These are phyloP conservation scores for Dioscorea zingiberensis DNA, from an alignment of 106 monocot genomes.

Conservation along the genomic window DNA sequence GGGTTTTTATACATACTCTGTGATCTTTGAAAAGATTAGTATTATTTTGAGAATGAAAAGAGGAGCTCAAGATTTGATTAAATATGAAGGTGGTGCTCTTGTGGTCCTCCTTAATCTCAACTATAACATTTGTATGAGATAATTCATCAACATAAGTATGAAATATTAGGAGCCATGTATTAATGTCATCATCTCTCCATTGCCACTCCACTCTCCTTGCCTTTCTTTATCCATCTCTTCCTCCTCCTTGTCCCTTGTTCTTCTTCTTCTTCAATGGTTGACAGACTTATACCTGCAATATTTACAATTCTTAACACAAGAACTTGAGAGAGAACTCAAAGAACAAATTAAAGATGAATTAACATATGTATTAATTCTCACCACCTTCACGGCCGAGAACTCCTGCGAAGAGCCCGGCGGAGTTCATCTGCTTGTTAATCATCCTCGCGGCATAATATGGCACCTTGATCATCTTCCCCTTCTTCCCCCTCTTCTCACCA, in stretches of 20 bases:
- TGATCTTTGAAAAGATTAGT: too few relatives aligned
- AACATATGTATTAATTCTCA: background rate
- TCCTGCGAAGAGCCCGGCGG: slow-evolving; percentile 31
- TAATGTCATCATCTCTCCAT: too few relatives aligned
- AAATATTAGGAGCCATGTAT: background rate
- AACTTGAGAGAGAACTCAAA: background rate
- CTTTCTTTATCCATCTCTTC: background rate
- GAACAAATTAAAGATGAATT: background rate
- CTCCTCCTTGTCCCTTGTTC: background rate
- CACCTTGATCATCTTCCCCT: slow-evolving; percentile 13
- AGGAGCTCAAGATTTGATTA: too few relatives aligned
- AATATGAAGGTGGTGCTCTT: too few relatives aligned
- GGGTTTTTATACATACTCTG: too few relatives aligned
- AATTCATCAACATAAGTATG: background rate
- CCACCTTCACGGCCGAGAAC: background rate
- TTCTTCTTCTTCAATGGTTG: slow-evolving; percentile 19
- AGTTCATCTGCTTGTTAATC: slow-evolving; percentile 67
- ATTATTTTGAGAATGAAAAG: too few relatives aligned
- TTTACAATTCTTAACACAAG: too few relatives aligned
- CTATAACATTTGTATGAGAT: too few relatives aligned
- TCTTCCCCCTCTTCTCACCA: background rate
- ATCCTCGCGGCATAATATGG: slow-evolving; percentile 47
- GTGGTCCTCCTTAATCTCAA: too few relatives aligned
- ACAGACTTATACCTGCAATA: slow-evolving; percentile 8
- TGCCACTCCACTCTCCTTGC: background rate